Evolutionary conservation across 352 stramenopile species (phyloP).

Genomic region (Phytophthora sp.): DNA sequence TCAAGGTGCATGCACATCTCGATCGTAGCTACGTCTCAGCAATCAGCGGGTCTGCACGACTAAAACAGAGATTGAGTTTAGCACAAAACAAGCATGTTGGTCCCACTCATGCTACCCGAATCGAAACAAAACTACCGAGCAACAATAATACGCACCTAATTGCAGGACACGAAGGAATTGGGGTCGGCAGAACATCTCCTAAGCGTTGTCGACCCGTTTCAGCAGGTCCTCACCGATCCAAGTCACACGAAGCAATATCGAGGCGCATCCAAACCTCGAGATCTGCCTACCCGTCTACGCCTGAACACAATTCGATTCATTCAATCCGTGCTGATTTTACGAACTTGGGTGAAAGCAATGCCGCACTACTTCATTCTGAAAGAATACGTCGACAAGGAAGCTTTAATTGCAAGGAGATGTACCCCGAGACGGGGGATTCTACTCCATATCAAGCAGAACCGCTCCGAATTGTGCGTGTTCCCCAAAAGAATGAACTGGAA

Average conservation of each 20-base stretch:
- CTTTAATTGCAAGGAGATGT: constrained; percentile 15
- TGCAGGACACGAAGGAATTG: constrained; percentile 31
- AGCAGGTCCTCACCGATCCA: constrained; percentile 54
- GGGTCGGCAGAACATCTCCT: constrained; percentile 59
- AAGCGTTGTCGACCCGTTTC: constrained; percentile 70
- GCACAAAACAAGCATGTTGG: constrained; percentile 54
- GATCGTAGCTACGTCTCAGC: constrained; percentile 76
- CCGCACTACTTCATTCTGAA: background rate
- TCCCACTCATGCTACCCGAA: constrained; percentile 9
- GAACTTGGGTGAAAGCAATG: constrained; percentile 13
- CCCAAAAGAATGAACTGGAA: constrained; percentile 65
- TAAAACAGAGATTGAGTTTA: constrained; percentile 53
- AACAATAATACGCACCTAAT: constrained; percentile 28
- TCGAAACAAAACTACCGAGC: constrained; percentile 6
- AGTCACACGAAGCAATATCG: constrained; percentile 33
- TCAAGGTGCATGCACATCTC: constrained; percentile 74
- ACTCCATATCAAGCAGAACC: constrained; percentile 20
- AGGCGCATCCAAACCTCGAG: constrained; percentile 63
- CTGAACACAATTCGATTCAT: constrained; percentile 12
- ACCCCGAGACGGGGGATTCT: constrained; percentile 26
- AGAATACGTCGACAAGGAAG: constrained; percentile 15
- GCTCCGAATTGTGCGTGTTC: constrained; percentile 54
- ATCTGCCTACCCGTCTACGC: constrained; percentile 48
- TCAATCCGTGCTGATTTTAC: background rate
- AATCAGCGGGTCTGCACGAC: constrained; percentile 59